Evolutionary conservation across 148 eudicot genomes (phyloP), one percentile per base, ranked within the genome.

Genomic region (Rhododendron ovatum): DNA sequence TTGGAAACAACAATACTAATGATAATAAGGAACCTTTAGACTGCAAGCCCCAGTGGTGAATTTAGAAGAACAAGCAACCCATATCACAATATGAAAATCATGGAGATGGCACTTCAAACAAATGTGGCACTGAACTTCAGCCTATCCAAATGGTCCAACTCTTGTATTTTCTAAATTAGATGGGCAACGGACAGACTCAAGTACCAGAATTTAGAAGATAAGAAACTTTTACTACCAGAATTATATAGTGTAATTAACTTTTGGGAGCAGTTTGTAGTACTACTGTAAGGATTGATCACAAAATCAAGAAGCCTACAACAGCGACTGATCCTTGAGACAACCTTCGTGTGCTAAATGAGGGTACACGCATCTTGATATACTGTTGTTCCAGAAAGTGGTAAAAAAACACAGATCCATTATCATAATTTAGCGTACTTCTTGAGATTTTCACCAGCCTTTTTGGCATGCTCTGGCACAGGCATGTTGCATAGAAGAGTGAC

Each of bases 401-500:
- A 87, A 89, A 85, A 87, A 87, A 91, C 51, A 14, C 33, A 71
- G 55, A 67, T 4, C 18, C 4, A 28, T 5, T 22, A 15, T 92
- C 87, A 95, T 51, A 95, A 88, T 81, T 92, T 95, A 3, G 98
- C 94, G 30, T 87, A 90, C 88, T 90, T 93, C 26, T 91, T 90
- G 39, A 94, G 89, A 76, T 82, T 84, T 30, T 90, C 81, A 80
- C 85, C 92, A 65, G 94, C 93, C 61, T 90, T 87, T 83, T 91
- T 93, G 10, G 90, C 91, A 81, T 91, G 43, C 17, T 90, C 91
- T 1, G 98, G 96, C 35, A 95, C 93, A 28, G 95, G 95, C 89
- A 94, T 82, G 88, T 95, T 95, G 51, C 90, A 89, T 14, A 94
- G 85, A 39, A 95, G 90, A 79, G 95, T 95, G 22, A 95, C 96